A percentile compares a stretch with the other conserved stretches of the same genome.
phyloP scores from a whole-genome alignment of 202 grass and related monocot species.

The Zizania palustris region DNA sequence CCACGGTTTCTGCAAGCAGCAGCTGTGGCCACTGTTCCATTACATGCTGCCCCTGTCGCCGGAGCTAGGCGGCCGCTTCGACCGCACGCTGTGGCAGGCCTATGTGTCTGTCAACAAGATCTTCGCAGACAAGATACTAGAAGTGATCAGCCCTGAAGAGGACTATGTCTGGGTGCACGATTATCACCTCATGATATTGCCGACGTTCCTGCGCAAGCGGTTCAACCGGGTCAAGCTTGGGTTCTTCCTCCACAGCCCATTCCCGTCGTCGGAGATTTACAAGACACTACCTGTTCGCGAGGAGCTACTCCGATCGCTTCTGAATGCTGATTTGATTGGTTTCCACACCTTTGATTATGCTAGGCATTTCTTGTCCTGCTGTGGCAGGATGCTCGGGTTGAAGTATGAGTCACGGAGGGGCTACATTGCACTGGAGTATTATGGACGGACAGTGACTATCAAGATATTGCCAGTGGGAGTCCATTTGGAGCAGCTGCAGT shows the following conservation, averaged over 20 bases:
- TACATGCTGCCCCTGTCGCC: constrained; percentile 96
- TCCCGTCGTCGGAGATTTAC: constrained; percentile 86
- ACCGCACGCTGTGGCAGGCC: constrained; percentile 81
- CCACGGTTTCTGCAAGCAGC: constrained; percentile 95
- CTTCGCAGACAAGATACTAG: constrained; percentile 86
- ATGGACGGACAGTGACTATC: constrained; percentile 82
- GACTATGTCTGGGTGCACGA: constrained; percentile 91
- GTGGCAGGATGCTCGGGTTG: constrained; percentile 82
- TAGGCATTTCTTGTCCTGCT: constrained; percentile 84
- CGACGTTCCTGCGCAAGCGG: constrained; percentile 75
- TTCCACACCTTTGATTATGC: constrained; percentile 96
- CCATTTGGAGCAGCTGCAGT: constrained; percentile 69
- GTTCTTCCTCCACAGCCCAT: constrained; percentile 89
- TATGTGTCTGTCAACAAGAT: constrained; percentile 96
- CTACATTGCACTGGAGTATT: constrained; percentile 87
- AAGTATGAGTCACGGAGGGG: constrained; percentile 85
- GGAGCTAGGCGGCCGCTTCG: constrained; percentile 82
- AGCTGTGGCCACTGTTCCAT: constrained; percentile 96
- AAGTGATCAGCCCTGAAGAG: constrained; percentile 89
- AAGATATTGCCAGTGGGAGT: constrained; percentile 88
- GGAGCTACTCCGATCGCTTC: constrained; percentile 72
- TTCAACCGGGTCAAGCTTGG: constrained; percentile 83
- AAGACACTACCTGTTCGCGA: constrained; percentile 77
- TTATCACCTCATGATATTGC: constrained; percentile 88
- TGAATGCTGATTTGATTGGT: constrained; percentile 84